These are phyloP conservation scores for Anacardium occidentale DNA, from an alignment of 345 rosid genomes.

Conservation along the genomic window DNA sequence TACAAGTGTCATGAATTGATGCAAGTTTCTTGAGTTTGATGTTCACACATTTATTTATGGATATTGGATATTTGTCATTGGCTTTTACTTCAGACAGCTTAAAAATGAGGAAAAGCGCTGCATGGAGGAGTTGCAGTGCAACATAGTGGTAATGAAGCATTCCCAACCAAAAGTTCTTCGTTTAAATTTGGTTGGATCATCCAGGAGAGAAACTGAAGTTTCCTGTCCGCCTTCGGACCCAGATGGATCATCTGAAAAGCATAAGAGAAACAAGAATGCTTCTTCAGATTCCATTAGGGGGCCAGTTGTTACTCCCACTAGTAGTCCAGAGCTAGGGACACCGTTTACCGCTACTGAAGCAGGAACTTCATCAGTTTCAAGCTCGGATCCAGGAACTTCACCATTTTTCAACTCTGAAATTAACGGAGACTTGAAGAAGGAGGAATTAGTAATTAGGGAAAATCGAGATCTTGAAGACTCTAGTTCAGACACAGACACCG, in stretches of 20 bases:
- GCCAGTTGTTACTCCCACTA: constrained; percentile 79
- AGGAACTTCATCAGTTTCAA: constrained; percentile 91
- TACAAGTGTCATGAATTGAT: background rate
- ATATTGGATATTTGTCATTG: constrained; percentile 7
- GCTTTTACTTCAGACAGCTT: constrained; percentile 54
- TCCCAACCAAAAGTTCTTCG: constrained; percentile 93
- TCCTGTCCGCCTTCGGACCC: constrained; percentile 38
- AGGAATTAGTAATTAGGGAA: constrained; percentile 54
- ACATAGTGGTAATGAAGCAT: constrained; percentile 92
- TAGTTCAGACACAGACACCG: constrained; percentile 80
- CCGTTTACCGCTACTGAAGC: constrained; percentile 95
- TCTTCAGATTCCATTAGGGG: constrained; percentile 58
- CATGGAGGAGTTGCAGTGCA: constrained; percentile 96
- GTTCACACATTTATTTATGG: constrained; percentile 1
- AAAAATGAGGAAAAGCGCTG: constrained; percentile 82
- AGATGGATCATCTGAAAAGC: constrained; percentile 49
- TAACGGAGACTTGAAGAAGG: constrained; percentile 68
- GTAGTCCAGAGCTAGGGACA: constrained; percentile 96
- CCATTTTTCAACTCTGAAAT: constrained; percentile 63
- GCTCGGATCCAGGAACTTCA: constrained; percentile 93
- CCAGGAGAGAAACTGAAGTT: constrained; percentile 51
- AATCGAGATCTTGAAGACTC: constrained; percentile 52
- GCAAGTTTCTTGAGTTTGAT: background rate
- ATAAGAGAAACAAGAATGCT: constrained; percentile 38
- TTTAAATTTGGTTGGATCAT: constrained; percentile 79